Conservation (phyloP, 2,329 filamentous ascomycete genomes). For the Aspergillus calidoustus region DNA sequence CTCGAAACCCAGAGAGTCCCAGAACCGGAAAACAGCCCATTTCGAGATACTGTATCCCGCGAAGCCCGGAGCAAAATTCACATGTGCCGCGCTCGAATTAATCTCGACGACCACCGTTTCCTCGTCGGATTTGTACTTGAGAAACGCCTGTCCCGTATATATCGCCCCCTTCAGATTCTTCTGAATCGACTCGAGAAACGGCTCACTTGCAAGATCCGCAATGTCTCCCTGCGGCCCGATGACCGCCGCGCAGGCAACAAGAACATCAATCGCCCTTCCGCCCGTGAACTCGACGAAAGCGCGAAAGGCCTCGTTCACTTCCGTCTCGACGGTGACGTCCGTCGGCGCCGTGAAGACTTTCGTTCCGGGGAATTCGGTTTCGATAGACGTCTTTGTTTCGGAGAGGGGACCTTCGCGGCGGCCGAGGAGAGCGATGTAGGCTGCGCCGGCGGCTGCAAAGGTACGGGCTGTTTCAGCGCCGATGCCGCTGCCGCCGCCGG, state of each 20-base stretch:
- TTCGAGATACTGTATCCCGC: slow-evolving; percentile 1
- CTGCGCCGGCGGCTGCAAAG: slow-evolving; percentile 53
- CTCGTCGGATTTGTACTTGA: background rate
- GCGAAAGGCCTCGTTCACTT: background rate
- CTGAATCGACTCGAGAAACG: background rate
- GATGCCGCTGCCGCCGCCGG: slow-evolving; percentile 54
- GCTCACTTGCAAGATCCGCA: background rate
- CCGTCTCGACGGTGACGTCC: background rate
- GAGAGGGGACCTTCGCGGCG: slow-evolving; percentile 40
- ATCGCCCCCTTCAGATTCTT: slow-evolving; percentile 1
- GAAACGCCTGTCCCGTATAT: slow-evolving; percentile 1
- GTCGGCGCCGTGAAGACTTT: background rate
- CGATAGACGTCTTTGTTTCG: background rate
- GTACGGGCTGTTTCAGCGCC: slow-evolving; percentile 47
- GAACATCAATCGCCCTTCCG: background rate
- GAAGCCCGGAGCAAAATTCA: background rate
- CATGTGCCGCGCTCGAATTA: slow-evolving; percentile 1
- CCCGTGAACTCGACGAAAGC: background rate
- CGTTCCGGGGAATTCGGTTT: background rate
- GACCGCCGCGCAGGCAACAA: slow-evolving; percentile 2
- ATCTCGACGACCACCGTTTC: slow-evolving; percentile 2
- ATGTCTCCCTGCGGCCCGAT: background rate
- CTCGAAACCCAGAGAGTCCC: slow-evolving; percentile 3
- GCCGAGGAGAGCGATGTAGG: slow-evolving; percentile 51
- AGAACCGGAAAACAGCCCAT: slow-evolving; percentile 1